A percentile compares a stretch with the other conserved stretches of the same genome.
phyloP scores from a whole-genome alignment of 179 eudicot species.

The Amaranthus tricolor region DNA sequence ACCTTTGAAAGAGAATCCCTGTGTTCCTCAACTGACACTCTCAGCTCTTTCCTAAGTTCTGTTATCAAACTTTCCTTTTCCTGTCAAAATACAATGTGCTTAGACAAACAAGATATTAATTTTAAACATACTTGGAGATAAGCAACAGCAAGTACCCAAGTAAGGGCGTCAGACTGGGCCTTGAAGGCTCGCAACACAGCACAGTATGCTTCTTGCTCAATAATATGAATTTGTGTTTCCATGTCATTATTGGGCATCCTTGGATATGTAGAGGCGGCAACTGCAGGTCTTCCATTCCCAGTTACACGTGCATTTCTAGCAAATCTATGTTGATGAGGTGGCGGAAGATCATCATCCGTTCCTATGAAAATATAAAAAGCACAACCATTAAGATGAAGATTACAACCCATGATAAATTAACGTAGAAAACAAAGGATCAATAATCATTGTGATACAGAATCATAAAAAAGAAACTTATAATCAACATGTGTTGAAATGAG shows the following conservation, averaged over 20 bases:
- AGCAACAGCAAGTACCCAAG: conserved; percentile 54
- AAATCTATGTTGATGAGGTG: conserved; percentile 69
- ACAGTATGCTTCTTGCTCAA: conserved; percentile 87
- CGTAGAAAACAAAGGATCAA: neutral
- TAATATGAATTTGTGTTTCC: conserved; percentile 72
- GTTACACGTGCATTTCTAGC: conserved; percentile 56
- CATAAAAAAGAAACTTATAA: neutral
- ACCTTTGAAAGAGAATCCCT: conserved; percentile 62
- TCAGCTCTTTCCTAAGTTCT: conserved; percentile 80
- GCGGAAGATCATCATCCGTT: conserved; percentile 89
- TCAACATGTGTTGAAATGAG: neutral
- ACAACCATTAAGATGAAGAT: neutral
- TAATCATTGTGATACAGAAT: neutral
- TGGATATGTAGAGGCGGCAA: conserved; percentile 40
- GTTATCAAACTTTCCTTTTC: conserved; percentile 89
- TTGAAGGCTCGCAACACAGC: conserved; percentile 84
- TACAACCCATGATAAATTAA: neutral
- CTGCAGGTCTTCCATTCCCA: conserved; percentile 62
- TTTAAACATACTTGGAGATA: conserved; percentile 11
- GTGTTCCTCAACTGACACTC: conserved; percentile 79
- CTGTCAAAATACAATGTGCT: conserved; percentile 30
- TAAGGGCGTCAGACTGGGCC: conserved; percentile 91
- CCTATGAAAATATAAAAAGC: conserved; percentile 39
- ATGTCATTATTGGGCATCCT: conserved; percentile 57
- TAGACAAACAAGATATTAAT: conserved; percentile 23